Percentiles rank a stretch among this genome's conserved stretches.
These are phyloP conservation scores for Aspergillus ruber DNA, from an alignment of 2,329 filamentous ascomycete species.

Conservation along the genomic window DNA sequence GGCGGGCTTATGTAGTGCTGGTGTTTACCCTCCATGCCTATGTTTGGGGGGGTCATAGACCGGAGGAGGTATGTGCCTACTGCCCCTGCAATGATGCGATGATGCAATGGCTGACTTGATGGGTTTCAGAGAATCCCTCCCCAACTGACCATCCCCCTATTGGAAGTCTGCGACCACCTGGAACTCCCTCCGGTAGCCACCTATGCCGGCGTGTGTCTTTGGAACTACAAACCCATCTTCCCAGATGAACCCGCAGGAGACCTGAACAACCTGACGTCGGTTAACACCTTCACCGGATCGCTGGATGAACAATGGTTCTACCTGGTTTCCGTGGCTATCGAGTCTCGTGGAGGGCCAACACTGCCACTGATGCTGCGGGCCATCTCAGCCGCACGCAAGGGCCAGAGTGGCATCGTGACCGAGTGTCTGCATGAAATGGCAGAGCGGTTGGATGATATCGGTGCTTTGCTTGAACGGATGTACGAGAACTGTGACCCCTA, in stretches of 20 bases:
- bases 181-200: slow-evolving; percentile 90
- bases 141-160: slow-evolving; percentile 73
- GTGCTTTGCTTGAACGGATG: slow-evolving; percentile 73
- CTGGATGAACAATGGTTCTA: slow-evolving; percentile 99
- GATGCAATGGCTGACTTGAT: slow-evolving; percentile 1
- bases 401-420: slow-evolving; percentile 65
- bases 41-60: slow-evolving; percentile 76
- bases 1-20: slow-evolving; percentile 73
- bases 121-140: slow-evolving; percentile 59
- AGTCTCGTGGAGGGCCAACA: slow-evolving; percentile 80
- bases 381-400: slow-evolving; percentile 68
- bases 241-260: slow-evolving; percentile 72
- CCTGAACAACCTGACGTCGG: slow-evolving; percentile 78
- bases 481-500: slow-evolving; percentile 92
- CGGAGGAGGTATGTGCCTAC: slow-evolving; percentile 55
- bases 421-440: slow-evolving; percentile 74
- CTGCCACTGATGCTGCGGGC: slow-evolving; percentile 84
- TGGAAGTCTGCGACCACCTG: slow-evolving; percentile 67
- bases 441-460: slow-evolving; percentile 80
- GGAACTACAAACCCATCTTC: slow-evolving; percentile 96
- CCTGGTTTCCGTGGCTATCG: slow-evolving; percentile 88
- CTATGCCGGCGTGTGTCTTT: slow-evolving; percentile 84
- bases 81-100: not conserved
- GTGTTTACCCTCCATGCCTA: slow-evolving; percentile 78
- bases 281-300: slow-evolving; percentile 88